Base-by-base conservation (phyloP, 208 protist genomes). In the Trypanosoma lewisi region DNA sequence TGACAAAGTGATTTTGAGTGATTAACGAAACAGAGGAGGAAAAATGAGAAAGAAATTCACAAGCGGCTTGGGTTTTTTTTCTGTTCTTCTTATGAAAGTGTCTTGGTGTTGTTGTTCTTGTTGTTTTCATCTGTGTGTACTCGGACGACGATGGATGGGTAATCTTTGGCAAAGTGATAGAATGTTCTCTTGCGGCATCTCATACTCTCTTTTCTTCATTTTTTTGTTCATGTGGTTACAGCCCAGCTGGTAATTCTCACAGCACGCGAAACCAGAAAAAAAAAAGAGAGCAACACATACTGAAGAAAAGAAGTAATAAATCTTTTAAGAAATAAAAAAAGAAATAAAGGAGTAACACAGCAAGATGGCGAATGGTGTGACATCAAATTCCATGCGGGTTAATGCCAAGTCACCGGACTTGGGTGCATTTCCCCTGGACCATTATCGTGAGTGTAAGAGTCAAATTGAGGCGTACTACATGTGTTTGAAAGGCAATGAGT, bases 381-480 rank as follows among this genome's bases (percentile, higher is more conserved):
- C 82, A 11, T 28, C 75, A 12, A 90, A 90, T 57, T 71, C 44
- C 58, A 82, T 73, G 58, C 55, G 72, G 42, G 66, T 94, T 60
- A 63, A 67, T 30, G 76, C 68, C 9, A 89, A 89, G 63, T 72
- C 83, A 28, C 91, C 91, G 11, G 86, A 95, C 61, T 71, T 91
- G 50, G 91, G 91, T 55, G 77, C 86, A 44, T 96, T 96, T 67
- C 91, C 91, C 1, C 80, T 96, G 9, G 91, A 96, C 58, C 87
- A 95, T 73, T 92, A 91, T 61, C 83, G 87, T 21, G 91, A 96
- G 70, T 96, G 91, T 70, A 92, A 87, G 62, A 77, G 52, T 19
- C 63, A 87, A 50, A 92, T 96, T 44, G 84, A 86, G 55, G 55
- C 63, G 21, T 94, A 95, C 67, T 95, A 91, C 69, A 63, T 6